phyloP scores from a whole-genome alignment of 1,284 basidiomycete genomes.

The Ganoderma lingzhi region DNA sequence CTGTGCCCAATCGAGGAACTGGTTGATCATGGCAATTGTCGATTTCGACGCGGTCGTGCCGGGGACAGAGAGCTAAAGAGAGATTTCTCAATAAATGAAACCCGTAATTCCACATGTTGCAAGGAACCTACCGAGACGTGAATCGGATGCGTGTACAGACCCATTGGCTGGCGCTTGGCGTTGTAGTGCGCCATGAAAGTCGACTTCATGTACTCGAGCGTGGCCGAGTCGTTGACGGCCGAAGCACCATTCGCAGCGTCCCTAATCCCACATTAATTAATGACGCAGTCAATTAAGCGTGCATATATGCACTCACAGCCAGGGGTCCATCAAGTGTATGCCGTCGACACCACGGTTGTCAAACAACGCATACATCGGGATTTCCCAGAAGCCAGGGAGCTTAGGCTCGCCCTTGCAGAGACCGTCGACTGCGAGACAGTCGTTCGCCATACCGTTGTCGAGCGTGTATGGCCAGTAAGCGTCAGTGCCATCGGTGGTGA shows the following conservation, averaged over 20 bases:
- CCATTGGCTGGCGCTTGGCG: conserved; percentile 79
- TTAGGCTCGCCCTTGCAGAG: conserved; percentile 78
- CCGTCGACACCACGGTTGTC: conserved; percentile 65
- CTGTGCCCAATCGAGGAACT: conserved; percentile 86
- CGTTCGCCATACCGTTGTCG: conserved; percentile 81
- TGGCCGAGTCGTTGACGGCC: conserved; percentile 63
- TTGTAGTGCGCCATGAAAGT: conserved; percentile 82
- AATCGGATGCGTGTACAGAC: conserved; percentile 85
- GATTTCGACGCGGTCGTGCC: conserved; percentile 57
- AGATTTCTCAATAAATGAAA: conserved; percentile 1
- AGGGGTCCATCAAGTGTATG: conserved; percentile 84
- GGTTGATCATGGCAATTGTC: conserved; percentile 78
- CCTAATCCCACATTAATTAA: conserved; percentile 43
- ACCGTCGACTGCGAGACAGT: conserved; percentile 66
- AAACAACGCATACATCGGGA: conserved; percentile 84
- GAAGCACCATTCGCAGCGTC: conserved; percentile 63
- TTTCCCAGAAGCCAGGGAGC: conserved; percentile 83
- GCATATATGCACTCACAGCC: conserved; percentile 62
- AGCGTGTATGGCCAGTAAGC: conserved; percentile 82
- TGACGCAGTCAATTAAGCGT: background rate
- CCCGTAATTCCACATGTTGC: background rate
- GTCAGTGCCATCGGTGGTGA: conserved; percentile 73
- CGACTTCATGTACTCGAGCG: conserved; percentile 76
- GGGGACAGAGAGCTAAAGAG: conserved; percentile 42
- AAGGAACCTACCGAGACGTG: conserved; percentile 65